A percentile compares a stretch with the other conserved stretches of the same genome.
Evolutionary conservation across 2,329 filamentous ascomycete genomes (phyloP).

Genomic region (Sporothrix euskadiensis): DNA sequence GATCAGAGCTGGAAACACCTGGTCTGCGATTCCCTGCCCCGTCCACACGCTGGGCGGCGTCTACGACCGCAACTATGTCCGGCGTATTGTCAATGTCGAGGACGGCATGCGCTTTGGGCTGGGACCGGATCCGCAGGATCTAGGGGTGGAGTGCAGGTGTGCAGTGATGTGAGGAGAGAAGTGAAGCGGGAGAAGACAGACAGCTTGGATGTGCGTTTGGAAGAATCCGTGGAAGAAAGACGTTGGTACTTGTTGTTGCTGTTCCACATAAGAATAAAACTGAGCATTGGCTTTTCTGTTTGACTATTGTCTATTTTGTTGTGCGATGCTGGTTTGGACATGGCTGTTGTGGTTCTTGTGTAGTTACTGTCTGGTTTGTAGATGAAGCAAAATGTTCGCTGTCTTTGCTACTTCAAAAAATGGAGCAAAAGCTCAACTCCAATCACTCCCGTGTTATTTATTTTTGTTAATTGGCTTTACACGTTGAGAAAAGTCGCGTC

Average conservation of each 20-base stretch:
- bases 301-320: too few species aligned
- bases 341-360: too few species aligned
- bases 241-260: not conserved
- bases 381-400: too few species aligned
- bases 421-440: too few species aligned
- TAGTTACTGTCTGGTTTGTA: too few species aligned
- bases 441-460: too few species aligned
- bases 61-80: constrained; percentile 52
- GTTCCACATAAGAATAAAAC: too few species aligned
- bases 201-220: not conserved
- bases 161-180: constrained; percentile 40
- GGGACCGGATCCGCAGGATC: constrained; percentile 45
- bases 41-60: constrained; percentile 43
- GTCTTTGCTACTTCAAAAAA: too few species aligned
- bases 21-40: constrained; percentile 44
- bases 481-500: too few species aligned
- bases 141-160: constrained; percentile 44
- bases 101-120: constrained; percentile 51
- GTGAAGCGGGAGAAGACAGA: not conserved
- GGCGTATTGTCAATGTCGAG: constrained; percentile 49
- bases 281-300: too few species aligned
- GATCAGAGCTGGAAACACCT: not conserved
- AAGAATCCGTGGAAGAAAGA: not conserved
- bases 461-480: too few species aligned
- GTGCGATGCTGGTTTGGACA: too few species aligned